phyloP scores from a whole-genome alignment of 1,139 yeast genomes.

The Suhomyces atakaporum region DNA sequence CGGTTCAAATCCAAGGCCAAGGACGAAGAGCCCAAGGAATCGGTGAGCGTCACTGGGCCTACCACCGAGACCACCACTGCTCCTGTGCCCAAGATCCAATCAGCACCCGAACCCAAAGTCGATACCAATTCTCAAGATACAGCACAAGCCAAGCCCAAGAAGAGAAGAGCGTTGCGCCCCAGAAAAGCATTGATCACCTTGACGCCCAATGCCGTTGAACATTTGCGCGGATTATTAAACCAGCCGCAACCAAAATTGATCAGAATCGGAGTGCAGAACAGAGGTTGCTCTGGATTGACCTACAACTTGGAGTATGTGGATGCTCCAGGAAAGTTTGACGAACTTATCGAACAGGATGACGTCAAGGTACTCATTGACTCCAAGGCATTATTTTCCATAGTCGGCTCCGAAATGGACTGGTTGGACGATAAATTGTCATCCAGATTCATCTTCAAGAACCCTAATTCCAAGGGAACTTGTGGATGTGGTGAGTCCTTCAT shows the following conservation, averaged over 20 bases:
- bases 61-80: conserved; percentile 1
- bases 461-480: conserved; percentile 95
- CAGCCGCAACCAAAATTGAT: conserved; percentile 89
- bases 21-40: not conserved
- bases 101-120: conserved; percentile 3
- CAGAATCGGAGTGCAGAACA: conserved; percentile 88
- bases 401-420: conserved; percentile 99
- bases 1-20: conserved; percentile 21
- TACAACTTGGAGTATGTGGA: conserved; percentile 89
- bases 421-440: conserved; percentile 87
- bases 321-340: conserved; percentile 91
- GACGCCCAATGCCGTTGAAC: conserved; percentile 70
- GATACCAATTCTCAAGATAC: conserved; percentile 2
- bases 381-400: conserved; percentile 90
- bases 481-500: conserved; percentile 98
- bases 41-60: conserved; percentile 2
- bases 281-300: conserved; percentile 95
- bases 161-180: conserved; percentile 72
- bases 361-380: conserved; percentile 92
- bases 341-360: conserved; percentile 88
- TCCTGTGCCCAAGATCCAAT: conserved; percentile 6
- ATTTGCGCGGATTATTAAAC: conserved; percentile 63
- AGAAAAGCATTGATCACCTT: conserved; percentile 86
- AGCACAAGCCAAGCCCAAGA: conserved; percentile 30
- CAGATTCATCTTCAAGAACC: conserved; percentile 88